These are phyloP conservation scores for Annona squamosa DNA, from an alignment of 164 flowering plant species.

Conservation along the genomic window DNA sequence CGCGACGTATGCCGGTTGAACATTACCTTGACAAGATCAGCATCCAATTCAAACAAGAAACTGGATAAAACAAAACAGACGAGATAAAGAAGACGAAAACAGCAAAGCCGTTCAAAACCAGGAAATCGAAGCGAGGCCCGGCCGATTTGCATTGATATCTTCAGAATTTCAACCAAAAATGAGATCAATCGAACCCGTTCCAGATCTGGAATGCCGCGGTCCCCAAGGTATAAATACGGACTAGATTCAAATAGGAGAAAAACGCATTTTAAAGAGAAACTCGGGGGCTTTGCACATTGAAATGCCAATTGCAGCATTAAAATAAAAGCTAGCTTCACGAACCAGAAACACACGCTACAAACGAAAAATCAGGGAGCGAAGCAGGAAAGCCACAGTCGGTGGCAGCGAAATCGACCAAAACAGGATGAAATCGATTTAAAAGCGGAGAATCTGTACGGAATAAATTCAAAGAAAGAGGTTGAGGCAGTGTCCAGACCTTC, in stretches of 20 bases:
- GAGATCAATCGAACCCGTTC: background rate
- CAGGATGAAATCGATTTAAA: background rate
- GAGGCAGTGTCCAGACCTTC: background rate
- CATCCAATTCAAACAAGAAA: background rate
- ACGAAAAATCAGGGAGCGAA: too few species aligned
- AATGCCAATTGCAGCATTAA: too few species aligned
- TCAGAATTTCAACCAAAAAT: background rate
- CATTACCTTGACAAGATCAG: background rate
- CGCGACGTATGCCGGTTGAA: background rate
- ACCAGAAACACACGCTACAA: background rate
- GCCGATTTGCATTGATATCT: background rate
- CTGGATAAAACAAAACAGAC: background rate
- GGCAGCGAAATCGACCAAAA: background rate
- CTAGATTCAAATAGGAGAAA: background rate
- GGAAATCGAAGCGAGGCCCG: background rate
- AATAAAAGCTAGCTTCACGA: background rate
- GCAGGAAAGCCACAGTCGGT: background rate
- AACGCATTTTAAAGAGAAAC: background rate
- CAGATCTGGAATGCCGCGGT: background rate
- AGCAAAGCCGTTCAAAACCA: background rate
- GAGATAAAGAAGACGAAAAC: background rate
- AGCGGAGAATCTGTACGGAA: background rate
- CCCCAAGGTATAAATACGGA: background rate
- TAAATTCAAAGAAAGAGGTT: background rate
- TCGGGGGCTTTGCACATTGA: background rate